Base-by-base conservation (phyloP, 257 asterid species). In the Echites panduratus region DNA sequence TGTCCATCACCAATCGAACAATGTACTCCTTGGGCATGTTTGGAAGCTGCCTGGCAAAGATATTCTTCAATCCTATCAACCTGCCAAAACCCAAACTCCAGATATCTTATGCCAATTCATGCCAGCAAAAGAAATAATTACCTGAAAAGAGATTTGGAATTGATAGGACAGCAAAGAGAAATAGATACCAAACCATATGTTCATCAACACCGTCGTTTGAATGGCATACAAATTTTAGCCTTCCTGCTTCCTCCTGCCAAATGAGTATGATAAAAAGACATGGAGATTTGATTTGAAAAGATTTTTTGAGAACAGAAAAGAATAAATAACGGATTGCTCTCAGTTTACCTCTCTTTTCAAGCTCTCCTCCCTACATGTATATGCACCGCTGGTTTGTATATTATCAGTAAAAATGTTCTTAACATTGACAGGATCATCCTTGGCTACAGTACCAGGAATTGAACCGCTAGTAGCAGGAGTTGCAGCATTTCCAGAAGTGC, bases 1-100 rank as follows among this genome's bases (percentile, higher is more conserved):
- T 92, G 86, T 95, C 98, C 99, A 95, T 95, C 78, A 95, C 84
- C 73, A 95, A 96, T 76, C 99, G 98, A 62, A 95, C 99, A 81
- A 95, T 95, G 82, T 95, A 95, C 77, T 95, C 99, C 89, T 86
- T 90, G 13, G 99, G 99, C 99, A 95, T 95, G 85, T 95, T 95
- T 27, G 99, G 99, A 24, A 95, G 87, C 74, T 95, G 99, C 83
- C 90, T 83, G 73, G 97, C 94, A 79, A 95, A 95, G 63, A 95
- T 95, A 74, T 92, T 92, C 87, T 95, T 95, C 91, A 95, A 84
- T 74, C 98, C 98, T 77, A 95, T 82, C 84, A 95, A 83, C 99
- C 99, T 95, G 87, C 64, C 84, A 73, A n/a, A 70, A 38, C 72
- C 24, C 35, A 48, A 41, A n/a, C 47, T 16, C 17, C 7, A 38